These are phyloP conservation scores for Canna indica DNA, from an alignment of 176 grass and related monocot genomes.

Conservation along the genomic window DNA sequence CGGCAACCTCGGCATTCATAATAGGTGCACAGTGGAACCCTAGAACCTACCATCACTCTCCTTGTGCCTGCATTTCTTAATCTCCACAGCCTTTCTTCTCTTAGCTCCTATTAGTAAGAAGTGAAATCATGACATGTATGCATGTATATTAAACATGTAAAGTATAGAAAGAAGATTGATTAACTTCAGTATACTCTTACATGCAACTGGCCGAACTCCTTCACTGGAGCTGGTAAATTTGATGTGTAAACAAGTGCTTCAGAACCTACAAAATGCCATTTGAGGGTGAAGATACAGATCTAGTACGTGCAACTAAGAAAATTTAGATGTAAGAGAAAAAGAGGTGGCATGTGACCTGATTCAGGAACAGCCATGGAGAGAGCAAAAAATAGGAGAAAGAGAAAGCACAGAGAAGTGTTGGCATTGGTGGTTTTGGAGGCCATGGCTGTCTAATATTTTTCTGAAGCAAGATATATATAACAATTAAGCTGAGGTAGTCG, in stretches of 20 bases:
- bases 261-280: not conserved
- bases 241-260: not conserved
- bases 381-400: not conserved
- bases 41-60: slow-evolving; percentile 10
- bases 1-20: slow-evolving; percentile 14
- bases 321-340: not conserved
- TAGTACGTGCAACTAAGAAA: not conserved
- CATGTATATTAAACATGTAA: no score
- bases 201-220: not conserved
- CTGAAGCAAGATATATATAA: not conserved
- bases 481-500: no score
- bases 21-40: slow-evolving; percentile 14
- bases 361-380: not conserved
- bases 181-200: not conserved
- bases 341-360: not conserved
- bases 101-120: not conserved
- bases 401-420: not conserved
- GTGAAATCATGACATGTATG: not conserved
- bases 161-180: not conserved
- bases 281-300: not conserved
- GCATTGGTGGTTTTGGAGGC: not conserved
- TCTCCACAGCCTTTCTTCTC: not conserved
- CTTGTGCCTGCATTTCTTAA: not conserved
- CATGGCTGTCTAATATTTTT: not conserved
- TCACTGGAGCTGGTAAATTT: not conserved